These are phyloP conservation scores for Chrysoporthe cubensis DNA, from an alignment of 2,329 filamentous ascomycete species.

Conservation along the genomic window DNA sequence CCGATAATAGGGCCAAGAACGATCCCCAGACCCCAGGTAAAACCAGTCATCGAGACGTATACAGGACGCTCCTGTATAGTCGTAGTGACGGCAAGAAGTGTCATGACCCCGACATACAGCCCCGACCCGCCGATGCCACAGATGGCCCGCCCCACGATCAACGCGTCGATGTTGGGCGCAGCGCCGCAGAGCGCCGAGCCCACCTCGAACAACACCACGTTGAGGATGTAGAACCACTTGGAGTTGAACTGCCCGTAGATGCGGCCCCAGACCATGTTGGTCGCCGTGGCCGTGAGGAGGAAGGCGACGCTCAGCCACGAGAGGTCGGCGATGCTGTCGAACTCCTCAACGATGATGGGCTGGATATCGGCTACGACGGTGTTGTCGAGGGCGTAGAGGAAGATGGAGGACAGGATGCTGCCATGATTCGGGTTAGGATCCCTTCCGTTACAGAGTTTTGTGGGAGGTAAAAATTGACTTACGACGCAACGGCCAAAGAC, in stretches of 20 bases:
- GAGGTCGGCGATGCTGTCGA: conserved; percentile 29
- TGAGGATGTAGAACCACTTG: conserved; percentile 42
- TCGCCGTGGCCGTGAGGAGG: conserved; percentile 34
- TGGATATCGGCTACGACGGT: conserved; percentile 51
- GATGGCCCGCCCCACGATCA: conserved; percentile 51
- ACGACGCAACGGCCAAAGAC: no score
- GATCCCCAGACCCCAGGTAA: conserved; percentile 42
- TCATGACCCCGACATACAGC: conserved; percentile 40
- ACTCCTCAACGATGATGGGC: conserved; percentile 41
- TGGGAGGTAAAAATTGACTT: no score
- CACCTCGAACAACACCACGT: conserved; percentile 31
- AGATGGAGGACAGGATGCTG: conserved; percentile 9
- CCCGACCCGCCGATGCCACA: conserved; percentile 46
- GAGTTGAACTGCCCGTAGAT: conserved; percentile 44
- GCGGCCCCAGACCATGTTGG: no score
- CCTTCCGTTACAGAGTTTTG: no score
- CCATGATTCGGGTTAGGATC: no score
- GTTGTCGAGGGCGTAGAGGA: conserved; percentile 30
- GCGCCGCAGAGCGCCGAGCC: conserved; percentile 43
- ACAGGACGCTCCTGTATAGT: no score
- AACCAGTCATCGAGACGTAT: conserved; percentile 22
- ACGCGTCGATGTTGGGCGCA: conserved; percentile 45
- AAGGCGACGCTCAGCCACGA: conserved; percentile 45
- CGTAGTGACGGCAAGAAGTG: conserved; percentile 36
- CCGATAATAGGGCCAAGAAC: conserved; percentile 45